phyloP scores from a whole-genome alignment of 2,329 filamentous ascomycete species.

The Waltergamsia citrina region DNA sequence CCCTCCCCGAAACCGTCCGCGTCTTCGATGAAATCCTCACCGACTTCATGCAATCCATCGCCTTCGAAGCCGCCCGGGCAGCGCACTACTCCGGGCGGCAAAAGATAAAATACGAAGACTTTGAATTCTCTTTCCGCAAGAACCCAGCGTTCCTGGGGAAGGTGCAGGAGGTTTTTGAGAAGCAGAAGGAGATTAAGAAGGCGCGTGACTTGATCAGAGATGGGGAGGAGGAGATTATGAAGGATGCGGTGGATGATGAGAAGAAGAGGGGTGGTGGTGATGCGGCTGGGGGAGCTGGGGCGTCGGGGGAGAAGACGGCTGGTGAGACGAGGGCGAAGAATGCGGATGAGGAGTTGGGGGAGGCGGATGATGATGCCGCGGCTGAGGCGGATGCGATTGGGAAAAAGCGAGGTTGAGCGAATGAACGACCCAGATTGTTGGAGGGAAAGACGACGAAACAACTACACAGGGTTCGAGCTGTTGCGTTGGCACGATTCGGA shows the following conservation, averaged over 20 bases:
- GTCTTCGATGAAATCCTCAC: conserved; percentile 92
- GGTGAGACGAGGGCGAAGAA: not conserved
- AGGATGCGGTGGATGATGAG: conserved; percentile 37
- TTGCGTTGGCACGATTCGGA: too few relatives aligned
- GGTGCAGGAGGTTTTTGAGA: conserved; percentile 81
- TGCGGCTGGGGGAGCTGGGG: not conserved
- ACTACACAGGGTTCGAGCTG: too few relatives aligned
- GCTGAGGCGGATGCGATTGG: conserved; percentile 29
- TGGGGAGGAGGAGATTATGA: conserved; percentile 51
- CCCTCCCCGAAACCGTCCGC: conserved; percentile 74
- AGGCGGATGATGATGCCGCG: conserved; percentile 40
- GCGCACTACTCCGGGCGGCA: conserved; percentile 82
- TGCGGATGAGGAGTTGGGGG: conserved; percentile 39
- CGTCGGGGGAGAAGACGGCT: not conserved
- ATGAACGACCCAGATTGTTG: too few relatives aligned
- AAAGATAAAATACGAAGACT: conserved; percentile 97
- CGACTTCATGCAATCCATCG: conserved; percentile 91
- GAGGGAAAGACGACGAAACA: too few relatives aligned
- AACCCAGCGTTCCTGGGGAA: conserved; percentile 81
- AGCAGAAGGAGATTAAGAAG: conserved; percentile 78
- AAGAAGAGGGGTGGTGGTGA: conserved; percentile 18
- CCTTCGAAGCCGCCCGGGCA: conserved; percentile 77
- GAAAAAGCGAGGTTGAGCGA: conserved; percentile 25
- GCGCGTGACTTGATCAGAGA: conserved; percentile 68
- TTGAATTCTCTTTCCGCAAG: conserved; percentile 84